These are phyloP conservation scores for Zygosaccharomyces pseudobailii DNA, from an alignment of 1,139 yeast species.

Conservation along the genomic window DNA sequence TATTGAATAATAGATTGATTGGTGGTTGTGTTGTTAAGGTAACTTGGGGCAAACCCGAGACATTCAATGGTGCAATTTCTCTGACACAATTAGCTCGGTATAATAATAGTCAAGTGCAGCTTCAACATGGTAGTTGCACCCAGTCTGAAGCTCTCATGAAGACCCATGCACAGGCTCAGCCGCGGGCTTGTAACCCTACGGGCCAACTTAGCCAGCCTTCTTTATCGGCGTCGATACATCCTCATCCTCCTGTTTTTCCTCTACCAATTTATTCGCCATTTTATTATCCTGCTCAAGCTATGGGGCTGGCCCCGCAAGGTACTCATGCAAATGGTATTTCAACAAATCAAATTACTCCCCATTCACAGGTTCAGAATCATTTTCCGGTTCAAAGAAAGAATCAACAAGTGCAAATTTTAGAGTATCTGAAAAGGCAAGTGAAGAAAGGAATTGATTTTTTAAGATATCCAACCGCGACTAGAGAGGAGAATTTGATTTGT, in stretches of 20 bases:
- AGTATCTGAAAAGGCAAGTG: conserved; percentile 28
- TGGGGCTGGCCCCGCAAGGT: not conserved
- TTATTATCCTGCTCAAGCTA: not conserved
- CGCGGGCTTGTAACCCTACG: not conserved
- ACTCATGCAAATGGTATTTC: not conserved
- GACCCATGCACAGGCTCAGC: not conserved
- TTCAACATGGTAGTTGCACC: too few species aligned
- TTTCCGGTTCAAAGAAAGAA: not conserved
- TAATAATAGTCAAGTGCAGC: not conserved
- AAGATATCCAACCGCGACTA: conserved; percentile 32
- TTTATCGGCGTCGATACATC: not conserved
- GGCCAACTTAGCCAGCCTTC: not conserved
- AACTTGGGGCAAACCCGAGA: conserved; percentile 19
- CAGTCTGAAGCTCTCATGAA: not conserved
- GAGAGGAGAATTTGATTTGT: conserved; percentile 30
- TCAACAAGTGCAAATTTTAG: conserved; percentile 12
- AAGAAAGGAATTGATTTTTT: conserved; percentile 33
- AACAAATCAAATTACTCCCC: not conserved
- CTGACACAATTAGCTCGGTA: not conserved
- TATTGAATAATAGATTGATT: conserved; percentile 25
- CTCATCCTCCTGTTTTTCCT: not conserved
- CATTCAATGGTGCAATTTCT: not conserved
- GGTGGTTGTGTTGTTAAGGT: conserved; percentile 29
- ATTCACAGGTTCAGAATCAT: not conserved
- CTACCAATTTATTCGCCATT: conserved; percentile 2